Evolutionary conservation across 2,329 filamentous ascomycete species (phyloP).

Genomic region (Calonectria honghensis): DNA sequence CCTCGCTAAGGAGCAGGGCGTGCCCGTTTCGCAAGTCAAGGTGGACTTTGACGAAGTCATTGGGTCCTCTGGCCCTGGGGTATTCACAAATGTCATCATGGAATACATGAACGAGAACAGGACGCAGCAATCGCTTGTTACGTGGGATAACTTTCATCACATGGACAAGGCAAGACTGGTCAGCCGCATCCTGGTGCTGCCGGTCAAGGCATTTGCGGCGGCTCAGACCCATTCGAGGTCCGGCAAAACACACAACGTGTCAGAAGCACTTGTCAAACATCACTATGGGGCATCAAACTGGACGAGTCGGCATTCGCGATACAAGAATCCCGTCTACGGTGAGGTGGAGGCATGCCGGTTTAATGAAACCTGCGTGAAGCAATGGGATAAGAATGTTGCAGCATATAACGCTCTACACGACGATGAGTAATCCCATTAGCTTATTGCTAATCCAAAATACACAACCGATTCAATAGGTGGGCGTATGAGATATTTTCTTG

Average conservation of each 20-base stretch:
- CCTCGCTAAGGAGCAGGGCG: constrained; percentile 11
- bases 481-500: background rate
- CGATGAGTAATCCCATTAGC: background rate
- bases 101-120: constrained; percentile 4
- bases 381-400: background rate
- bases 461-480: background rate
- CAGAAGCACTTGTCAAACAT: constrained; percentile 7
- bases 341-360: constrained; percentile 5
- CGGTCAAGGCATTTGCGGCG: constrained; percentile 6
- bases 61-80: background rate
- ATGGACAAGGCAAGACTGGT: background rate
- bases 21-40: background rate
- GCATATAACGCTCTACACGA: background rate
- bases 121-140: background rate
- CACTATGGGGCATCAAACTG: constrained; percentile 16
- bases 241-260: background rate
- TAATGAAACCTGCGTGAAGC: constrained; percentile 1
- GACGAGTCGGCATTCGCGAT: constrained; percentile 17
- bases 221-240: constrained; percentile 14
- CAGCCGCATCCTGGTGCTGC: background rate
- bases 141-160: constrained; percentile 8
- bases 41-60: constrained; percentile 19
- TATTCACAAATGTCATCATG: constrained; percentile 21
- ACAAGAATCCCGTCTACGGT: constrained; percentile 1
- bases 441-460: background rate